A percentile compares a stretch with the other conserved stretches of the same genome.
Evolutionary conservation across 2,329 filamentous ascomycete genomes (phyloP).

Genomic region (Hypocrella siamensis): DNA sequence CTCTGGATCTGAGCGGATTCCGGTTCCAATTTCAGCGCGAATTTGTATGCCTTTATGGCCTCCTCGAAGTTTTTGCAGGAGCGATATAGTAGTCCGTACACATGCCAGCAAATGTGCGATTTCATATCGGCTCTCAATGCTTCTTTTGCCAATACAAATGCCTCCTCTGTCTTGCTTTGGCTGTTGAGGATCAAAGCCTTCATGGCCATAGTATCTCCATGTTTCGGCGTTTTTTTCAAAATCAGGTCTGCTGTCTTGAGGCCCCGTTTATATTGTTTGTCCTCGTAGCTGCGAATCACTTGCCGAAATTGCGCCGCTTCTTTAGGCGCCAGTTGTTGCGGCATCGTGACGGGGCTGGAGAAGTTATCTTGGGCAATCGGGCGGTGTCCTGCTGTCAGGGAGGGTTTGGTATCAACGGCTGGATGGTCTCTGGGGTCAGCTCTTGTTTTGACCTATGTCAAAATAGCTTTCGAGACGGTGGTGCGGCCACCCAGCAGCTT

Average conservation of each 20-base stretch:
- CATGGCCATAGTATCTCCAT: constrained; percentile 98
- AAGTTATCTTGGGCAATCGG: too few species aligned
- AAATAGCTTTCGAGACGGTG: too few species aligned
- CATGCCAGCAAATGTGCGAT: constrained; percentile 98
- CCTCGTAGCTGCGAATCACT: constrained; percentile 90
- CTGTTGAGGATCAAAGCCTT: constrained; percentile 94
- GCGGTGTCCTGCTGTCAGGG: too few species aligned
- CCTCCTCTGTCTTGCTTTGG: constrained; percentile 83
- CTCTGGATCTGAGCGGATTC: constrained; percentile 87
- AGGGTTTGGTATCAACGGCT: too few species aligned
- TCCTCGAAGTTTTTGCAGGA: constrained; percentile 96
- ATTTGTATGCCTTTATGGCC: constrained; percentile 98
- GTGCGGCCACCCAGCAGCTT: too few species aligned
- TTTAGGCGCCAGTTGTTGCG: constrained; percentile 65
- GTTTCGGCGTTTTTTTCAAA: constrained; percentile 81
- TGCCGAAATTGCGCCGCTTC: constrained; percentile 89
- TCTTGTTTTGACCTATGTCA: too few species aligned
- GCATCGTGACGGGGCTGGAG: constrained; percentile 33
- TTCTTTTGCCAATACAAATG: constrained; percentile 82
- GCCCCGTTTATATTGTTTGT: constrained; percentile 92
- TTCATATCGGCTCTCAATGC: constrained; percentile 95
- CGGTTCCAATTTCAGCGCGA: constrained; percentile 84
- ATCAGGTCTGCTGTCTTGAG: constrained; percentile 95
- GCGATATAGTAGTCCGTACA: constrained; percentile 88
- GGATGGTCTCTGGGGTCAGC: too few species aligned